Evolutionary conservation across 1,139 yeast genomes (phyloP).

Genomic region (Candida tetrigidarum): DNA sequence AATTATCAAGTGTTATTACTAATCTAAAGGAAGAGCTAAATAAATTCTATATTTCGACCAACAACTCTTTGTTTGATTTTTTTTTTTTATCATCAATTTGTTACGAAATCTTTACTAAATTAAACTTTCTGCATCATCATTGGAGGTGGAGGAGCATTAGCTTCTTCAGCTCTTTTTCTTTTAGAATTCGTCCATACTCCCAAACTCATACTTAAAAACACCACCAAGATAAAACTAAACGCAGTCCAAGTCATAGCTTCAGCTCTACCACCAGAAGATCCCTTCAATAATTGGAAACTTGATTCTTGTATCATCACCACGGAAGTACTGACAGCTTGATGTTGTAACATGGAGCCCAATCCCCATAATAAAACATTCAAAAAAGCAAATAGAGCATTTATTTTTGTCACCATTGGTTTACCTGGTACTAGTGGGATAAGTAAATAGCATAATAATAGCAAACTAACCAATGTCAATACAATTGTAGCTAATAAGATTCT

Average conservation of each 20-base stretch:
- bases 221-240: constrained; percentile 47
- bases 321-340: constrained; percentile 59
- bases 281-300: constrained; percentile 53
- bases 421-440: constrained; percentile 55
- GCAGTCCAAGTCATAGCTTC: constrained; percentile 65
- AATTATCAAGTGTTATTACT: too few species aligned
- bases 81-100: too few species aligned
- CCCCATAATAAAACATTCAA: constrained; percentile 61
- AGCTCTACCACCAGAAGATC: constrained; percentile 56
- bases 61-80: too few species aligned
- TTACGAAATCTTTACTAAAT: too few species aligned
- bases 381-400: constrained; percentile 39
- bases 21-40: too few species aligned
- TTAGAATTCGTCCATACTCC: constrained; percentile 14
- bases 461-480: constrained; percentile 43
- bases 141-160: not conserved
- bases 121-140: constrained; percentile 10
- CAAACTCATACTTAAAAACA: constrained; percentile 23
- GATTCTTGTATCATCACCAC: constrained; percentile 48
- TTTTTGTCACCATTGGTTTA: constrained; percentile 33
- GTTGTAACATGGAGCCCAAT: constrained; percentile 69
- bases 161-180: not conserved
- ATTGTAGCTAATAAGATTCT: constrained; percentile 54
- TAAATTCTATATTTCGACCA: too few species aligned
- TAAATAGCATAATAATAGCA: constrained; percentile 46